A percentile compares a stretch with the other conserved stretches of the same genome.
phyloP scores from a whole-genome alignment of 2,329 filamentous ascomycete genomes.

The Exophiala alcalophila region DNA sequence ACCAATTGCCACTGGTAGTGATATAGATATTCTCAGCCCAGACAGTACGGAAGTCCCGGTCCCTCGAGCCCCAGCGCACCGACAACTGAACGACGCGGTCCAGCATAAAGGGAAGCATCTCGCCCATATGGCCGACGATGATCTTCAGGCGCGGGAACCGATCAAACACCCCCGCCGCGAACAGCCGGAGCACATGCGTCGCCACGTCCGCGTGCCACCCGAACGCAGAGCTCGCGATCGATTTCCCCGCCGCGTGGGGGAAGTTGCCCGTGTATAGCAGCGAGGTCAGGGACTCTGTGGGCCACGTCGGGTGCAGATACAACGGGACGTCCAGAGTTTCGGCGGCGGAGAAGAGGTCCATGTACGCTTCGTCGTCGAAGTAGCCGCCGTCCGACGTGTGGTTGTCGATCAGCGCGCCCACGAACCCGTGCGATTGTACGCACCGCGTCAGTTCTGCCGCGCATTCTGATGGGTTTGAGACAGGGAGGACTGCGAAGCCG shows the following conservation, averaged over 20 bases:
- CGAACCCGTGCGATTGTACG: conserved; percentile 44
- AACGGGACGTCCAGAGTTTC: conserved; percentile 50
- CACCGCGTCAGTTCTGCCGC: conserved; percentile 39
- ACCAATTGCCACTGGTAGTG: conserved; percentile 56
- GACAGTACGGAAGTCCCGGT: conserved; percentile 46
- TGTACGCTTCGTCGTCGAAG: conserved; percentile 45
- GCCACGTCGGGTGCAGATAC: conserved; percentile 52
- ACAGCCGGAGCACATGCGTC: conserved; percentile 44
- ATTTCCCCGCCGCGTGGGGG: conserved; percentile 7
- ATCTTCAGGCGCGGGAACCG: conserved; percentile 54
- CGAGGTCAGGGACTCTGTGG: conserved; percentile 39
- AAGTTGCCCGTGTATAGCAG: conserved; percentile 39
- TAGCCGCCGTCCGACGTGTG: conserved; percentile 35
- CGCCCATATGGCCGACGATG: conserved; percentile 53
- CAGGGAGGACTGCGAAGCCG: conserved; percentile 45
- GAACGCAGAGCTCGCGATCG: conserved; percentile 16
- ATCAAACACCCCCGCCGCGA: conserved; percentile 55
- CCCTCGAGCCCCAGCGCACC: conserved; percentile 20
- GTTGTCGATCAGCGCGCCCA: conserved; percentile 50
- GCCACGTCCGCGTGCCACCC: conserved; percentile 41
- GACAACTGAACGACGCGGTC: conserved; percentile 25
- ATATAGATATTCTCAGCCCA: conserved; percentile 58
- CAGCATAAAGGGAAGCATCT: conserved; percentile 55
- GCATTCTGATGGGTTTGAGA: conserved; percentile 37
- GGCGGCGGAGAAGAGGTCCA: conserved; percentile 42